Percentiles rank a stretch among this genome's conserved stretches.
phyloP scores from a whole-genome alignment of 345 rosid species.

The Ricinus communis region DNA sequence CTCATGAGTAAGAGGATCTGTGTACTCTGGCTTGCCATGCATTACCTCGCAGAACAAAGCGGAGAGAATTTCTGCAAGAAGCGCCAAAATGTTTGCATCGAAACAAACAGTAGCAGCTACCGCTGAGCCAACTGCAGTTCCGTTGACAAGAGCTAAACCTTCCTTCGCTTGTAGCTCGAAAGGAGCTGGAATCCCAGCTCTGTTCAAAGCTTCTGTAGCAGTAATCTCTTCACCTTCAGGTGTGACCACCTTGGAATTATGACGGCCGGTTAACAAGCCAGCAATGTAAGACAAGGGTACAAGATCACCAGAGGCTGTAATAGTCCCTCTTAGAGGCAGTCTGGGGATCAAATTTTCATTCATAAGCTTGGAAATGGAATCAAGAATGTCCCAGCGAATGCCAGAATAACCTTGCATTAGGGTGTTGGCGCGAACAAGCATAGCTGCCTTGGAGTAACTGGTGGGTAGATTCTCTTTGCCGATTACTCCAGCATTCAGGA shows the following conservation, averaged over 20 bases:
- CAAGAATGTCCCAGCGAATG: conserved; percentile 50
- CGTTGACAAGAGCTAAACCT: conserved; percentile 53
- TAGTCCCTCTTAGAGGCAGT: conserved; percentile 53
- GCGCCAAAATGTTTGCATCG: conserved; percentile 49
- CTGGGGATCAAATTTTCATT: conserved; percentile 43
- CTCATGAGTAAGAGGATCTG: conserved; percentile 44
- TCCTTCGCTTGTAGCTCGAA: conserved; percentile 54
- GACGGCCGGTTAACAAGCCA: conserved; percentile 46
- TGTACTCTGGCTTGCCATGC: conserved; percentile 50
- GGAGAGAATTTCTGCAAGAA: conserved; percentile 38
- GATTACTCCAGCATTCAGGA: conserved; percentile 49
- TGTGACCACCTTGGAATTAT: conserved; percentile 42
- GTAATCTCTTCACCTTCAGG: conserved; percentile 37
- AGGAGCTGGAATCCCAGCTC: conserved; percentile 39
- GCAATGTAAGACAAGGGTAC: conserved; percentile 55
- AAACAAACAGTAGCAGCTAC: conserved; percentile 53
- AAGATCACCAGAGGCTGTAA: conserved; percentile 52
- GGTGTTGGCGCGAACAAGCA: conserved; percentile 48
- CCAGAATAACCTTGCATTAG: conserved; percentile 56
- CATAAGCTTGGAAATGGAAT: conserved; percentile 40
- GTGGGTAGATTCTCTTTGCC: conserved; percentile 37
- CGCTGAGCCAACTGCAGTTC: conserved; percentile 57
- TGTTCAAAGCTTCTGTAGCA: conserved; percentile 37
- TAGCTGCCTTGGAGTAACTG: conserved; percentile 41
- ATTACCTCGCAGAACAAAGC: conserved; percentile 52